A percentile compares a stretch with the other conserved stretches of the same genome.
phyloP scores from a whole-genome alignment of 1,284 basidiomycete species.

The Ceratobasidium theobromae region DNA sequence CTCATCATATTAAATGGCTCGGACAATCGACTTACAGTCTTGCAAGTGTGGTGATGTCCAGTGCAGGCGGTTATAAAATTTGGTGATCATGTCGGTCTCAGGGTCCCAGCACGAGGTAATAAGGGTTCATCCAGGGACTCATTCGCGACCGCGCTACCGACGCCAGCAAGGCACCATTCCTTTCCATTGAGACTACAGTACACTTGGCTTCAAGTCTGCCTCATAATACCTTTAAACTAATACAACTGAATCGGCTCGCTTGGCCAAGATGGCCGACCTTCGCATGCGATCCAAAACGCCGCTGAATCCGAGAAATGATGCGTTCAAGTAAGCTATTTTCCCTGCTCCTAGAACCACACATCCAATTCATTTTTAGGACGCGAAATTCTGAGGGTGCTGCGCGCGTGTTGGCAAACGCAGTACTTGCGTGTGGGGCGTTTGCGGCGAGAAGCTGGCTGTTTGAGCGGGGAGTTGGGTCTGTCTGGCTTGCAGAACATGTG shows the following conservation, averaged over 20 bases:
- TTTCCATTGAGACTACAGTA: neutral
- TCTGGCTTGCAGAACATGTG: constrained; percentile 29
- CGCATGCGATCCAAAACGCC: constrained; percentile 27
- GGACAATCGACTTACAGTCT: too few relatives aligned
- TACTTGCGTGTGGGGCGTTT: constrained; percentile 30
- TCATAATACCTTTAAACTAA: too few relatives aligned
- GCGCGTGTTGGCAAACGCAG: constrained; percentile 8
- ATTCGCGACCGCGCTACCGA: constrained; percentile 24
- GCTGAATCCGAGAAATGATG: constrained; percentile 8
- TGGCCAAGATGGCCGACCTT: constrained; percentile 13
- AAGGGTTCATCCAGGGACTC: neutral
- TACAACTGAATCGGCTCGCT: neutral
- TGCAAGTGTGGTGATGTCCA: too few relatives aligned
- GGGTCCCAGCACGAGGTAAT: neutral
- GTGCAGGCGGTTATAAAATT: constrained; percentile 24
- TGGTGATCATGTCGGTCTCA: constrained; percentile 2
- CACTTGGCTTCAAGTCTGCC: too few relatives aligned
- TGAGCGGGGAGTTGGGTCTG: constrained; percentile 27
- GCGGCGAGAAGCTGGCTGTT: constrained; percentile 30
- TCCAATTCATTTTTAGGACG: neutral
- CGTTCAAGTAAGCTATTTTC: constrained; percentile 11
- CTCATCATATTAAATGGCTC: constrained; percentile 64
- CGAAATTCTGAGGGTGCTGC: constrained; percentile 7
- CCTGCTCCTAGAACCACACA: neutral
- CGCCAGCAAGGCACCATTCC: constrained; percentile 29